A percentile compares a stretch with the other conserved stretches of the same genome.
Evolutionary conservation across 2,329 filamentous ascomycete genomes (phyloP).

Genomic region (Stagonosporopsis tanaceti): DNA sequence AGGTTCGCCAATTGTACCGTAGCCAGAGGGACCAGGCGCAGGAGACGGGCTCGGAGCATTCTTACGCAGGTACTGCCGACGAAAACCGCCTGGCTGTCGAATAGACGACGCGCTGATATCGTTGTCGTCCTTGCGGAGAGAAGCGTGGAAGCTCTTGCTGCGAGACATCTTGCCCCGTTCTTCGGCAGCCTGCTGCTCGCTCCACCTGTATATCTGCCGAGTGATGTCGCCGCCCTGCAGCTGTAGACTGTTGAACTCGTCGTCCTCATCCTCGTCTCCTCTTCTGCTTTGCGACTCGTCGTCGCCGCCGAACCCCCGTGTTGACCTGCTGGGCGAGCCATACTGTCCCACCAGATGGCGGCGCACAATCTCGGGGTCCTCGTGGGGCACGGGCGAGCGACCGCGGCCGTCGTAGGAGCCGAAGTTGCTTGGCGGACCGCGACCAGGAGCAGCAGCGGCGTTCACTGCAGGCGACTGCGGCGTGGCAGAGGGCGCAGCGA

Average conservation of each 20-base stretch:
- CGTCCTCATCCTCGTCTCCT: slow-evolving; percentile 52
- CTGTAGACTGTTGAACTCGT: slow-evolving; percentile 92
- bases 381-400: slow-evolving; percentile 69
- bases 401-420: slow-evolving; percentile 81
- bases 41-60: slow-evolving; percentile 71
- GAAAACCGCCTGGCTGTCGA: slow-evolving; percentile 91
- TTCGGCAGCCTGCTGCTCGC: slow-evolving; percentile 81
- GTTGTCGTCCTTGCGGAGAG: slow-evolving; percentile 79
- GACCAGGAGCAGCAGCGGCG: slow-evolving; percentile 56
- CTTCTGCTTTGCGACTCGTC: slow-evolving; percentile 55
- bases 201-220: slow-evolving; percentile 94
- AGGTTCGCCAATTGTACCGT: slow-evolving; percentile 42
- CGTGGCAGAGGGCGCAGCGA: slow-evolving; percentile 65
- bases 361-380: slow-evolving; percentile 91
- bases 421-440: slow-evolving; percentile 74
- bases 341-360: slow-evolving; percentile 76
- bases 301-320: slow-evolving; percentile 35
- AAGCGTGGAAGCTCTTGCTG: slow-evolving; percentile 86
- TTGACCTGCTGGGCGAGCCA: slow-evolving; percentile 48
- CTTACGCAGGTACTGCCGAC: slow-evolving; percentile 85
- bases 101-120: slow-evolving; percentile 87
- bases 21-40: slow-evolving; percentile 54
- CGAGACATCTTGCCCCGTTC: slow-evolving; percentile 70
- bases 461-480: slow-evolving; percentile 62
- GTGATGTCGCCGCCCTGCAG: slow-evolving; percentile 96